phyloP scores from a whole-genome alignment of 306 rosid species.

The Ceratonia siliqua region DNA sequence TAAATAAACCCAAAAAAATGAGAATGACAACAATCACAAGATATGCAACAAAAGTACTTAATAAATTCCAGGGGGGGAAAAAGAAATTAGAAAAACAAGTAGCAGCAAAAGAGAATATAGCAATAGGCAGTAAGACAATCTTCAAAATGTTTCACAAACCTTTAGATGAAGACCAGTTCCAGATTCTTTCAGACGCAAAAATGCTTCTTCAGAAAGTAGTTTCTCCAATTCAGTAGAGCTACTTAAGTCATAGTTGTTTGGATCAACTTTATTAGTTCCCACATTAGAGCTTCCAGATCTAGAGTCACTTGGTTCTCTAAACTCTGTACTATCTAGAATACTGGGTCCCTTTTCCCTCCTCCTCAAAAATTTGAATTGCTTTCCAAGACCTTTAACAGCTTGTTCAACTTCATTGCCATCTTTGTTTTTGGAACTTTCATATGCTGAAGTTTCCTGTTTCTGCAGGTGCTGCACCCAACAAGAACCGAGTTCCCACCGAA shows the following conservation, averaged over 20 bases:
- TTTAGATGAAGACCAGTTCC: constrained; percentile 85
- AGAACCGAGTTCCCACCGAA: constrained; percentile 98
- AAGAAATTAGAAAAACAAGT: not conserved
- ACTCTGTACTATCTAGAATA: constrained; percentile 26
- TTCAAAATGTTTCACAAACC: constrained; percentile 49
- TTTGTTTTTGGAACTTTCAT: constrained; percentile 38
- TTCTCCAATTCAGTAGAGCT: constrained; percentile 55
- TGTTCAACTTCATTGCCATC: constrained; percentile 53
- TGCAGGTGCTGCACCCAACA: constrained; percentile 94
- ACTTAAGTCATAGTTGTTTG: constrained; percentile 42
- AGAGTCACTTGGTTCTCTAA: constrained; percentile 48
- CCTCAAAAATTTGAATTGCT: constrained; percentile 80
- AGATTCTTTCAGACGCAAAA: constrained; percentile 65
- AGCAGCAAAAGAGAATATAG: not conserved
- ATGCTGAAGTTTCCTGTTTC: constrained; percentile 59
- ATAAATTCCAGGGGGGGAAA: not conserved
- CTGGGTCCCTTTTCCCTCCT: constrained; percentile 67
- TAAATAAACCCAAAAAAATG: not conserved
- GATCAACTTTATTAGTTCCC: constrained; percentile 42
- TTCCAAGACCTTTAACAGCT: constrained; percentile 86
- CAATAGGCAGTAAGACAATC: constrained; percentile 5
- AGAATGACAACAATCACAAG: not conserved
- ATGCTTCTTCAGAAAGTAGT: constrained; percentile 66
- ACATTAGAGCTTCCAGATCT: constrained; percentile 19
- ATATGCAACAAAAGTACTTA: not conserved